These are phyloP conservation scores for Amylostereum chailletii DNA, from an alignment of 1,284 basidiomycete genomes.

Conservation along the genomic window DNA sequence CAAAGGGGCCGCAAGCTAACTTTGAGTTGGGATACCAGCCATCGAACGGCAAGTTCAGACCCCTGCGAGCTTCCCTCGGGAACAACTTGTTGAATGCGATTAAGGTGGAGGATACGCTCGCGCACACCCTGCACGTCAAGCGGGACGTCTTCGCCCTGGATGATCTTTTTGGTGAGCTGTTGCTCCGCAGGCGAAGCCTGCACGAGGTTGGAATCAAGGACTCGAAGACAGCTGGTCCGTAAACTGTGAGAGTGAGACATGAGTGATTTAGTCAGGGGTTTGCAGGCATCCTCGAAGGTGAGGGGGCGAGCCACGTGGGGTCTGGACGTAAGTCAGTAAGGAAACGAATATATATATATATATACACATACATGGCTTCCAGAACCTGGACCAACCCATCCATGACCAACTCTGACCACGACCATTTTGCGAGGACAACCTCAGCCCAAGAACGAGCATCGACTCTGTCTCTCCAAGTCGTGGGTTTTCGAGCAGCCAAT, in stretches of 20 bases:
- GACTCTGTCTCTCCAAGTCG: conserved; percentile 36
- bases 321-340: conserved; percentile 6
- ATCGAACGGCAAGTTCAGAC: conserved; percentile 47
- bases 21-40: conserved; percentile 83
- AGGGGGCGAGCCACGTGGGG: conserved; percentile 17
- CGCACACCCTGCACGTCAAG: conserved; percentile 73
- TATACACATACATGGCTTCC: conserved; percentile 33
- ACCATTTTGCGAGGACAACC: conserved; percentile 43
- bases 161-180: conserved; percentile 54
- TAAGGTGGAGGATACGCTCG: conserved; percentile 73
- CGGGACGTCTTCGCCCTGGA: conserved; percentile 67
- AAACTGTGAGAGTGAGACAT: conserved; percentile 51
- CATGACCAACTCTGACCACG: conserved; percentile 48
- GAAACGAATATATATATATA: conserved; percentile 1
- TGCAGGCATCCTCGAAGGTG: conserved; percentile 38
- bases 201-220: conserved; percentile 43
- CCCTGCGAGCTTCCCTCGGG: conserved; percentile 42
- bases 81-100: conserved; percentile 46
- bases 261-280: conserved; percentile 33
- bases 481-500: conserved; percentile 30
- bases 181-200: conserved; percentile 32
- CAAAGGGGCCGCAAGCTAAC: conserved; percentile 87
- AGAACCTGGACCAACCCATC: conserved; percentile 42
- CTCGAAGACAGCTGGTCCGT: conserved; percentile 45
- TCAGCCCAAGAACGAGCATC: conserved; percentile 39